Base-by-base conservation (phyloP, 1,139 yeast genomes). In the Zygoascus hellenicus region DNA sequence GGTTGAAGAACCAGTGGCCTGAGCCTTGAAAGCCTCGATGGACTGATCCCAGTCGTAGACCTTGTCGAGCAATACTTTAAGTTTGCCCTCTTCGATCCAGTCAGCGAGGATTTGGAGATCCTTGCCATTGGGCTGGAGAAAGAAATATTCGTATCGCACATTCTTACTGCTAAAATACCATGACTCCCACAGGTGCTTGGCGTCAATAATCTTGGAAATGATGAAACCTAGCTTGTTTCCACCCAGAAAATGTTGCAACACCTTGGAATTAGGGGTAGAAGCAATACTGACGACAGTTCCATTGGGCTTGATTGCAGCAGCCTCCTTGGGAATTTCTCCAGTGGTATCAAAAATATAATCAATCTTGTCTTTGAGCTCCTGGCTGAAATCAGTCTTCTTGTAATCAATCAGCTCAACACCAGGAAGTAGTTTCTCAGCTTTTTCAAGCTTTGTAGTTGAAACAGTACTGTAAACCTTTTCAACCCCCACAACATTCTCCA, bases 341-440 rank as follows among this genome's bases (percentile, higher is more conserved):
- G 48, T 47, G 17, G 50, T 47, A 28, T 47, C 50, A 9, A 47
- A 31, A 28, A 47, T 35, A 30, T 36, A 41, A 34, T 45, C 50
- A 14, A 47, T 41, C 28, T 17, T 11, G 11, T 41, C 38, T 5
- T 38, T 36, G 14, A 47, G 42, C 22, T 39, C 34, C 15, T 30
- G 26, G 16, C 42, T 38, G 35, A 41, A 47, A 35, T 47, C 45
- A 4, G 33, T 35, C 39, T 41, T 45, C 38, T 40, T 39, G 31
- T 47, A 47, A 17, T 47, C 50, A 34, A 47, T 41, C 2, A 47
- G 37, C 10, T 43, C 38, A 31, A 42, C 45, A 4, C 28, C 36
- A 9, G 50, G 50, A n/a, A 47, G 16, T 3, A 45, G 43, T 28
- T 42, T 11, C 35, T 47, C 41, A 32, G 36, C 42, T 32, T 33